A percentile compares a stretch with the other conserved stretches of the same genome.
These are phyloP conservation scores for Rhododendron molle DNA, from an alignment of 148 eudicot genomes.

Conservation along the genomic window DNA sequence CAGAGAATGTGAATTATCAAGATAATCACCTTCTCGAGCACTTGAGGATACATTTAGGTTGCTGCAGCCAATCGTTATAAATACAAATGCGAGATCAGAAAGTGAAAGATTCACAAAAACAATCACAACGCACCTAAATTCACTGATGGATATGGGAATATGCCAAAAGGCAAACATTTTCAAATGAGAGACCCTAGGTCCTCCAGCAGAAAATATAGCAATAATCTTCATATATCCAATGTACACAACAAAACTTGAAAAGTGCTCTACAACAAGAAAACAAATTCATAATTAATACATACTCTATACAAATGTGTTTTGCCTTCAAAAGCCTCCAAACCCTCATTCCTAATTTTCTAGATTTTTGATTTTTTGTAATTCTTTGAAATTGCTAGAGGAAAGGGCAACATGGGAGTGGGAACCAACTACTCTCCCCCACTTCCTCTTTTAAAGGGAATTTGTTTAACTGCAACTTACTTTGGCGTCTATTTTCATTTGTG, in stretches of 20 bases:
- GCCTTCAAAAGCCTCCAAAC: no score
- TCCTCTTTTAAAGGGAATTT: no score
- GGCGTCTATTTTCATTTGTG: no score
- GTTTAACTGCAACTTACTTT: no score
- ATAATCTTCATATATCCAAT: neutral
- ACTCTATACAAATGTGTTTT: neutral
- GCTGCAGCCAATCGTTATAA: constrained; percentile 32
- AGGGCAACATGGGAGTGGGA: no score
- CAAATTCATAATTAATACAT: neutral
- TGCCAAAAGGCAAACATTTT: neutral
- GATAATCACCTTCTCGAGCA: constrained; percentile 24
- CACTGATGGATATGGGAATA: neutral
- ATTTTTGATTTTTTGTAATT: no score
- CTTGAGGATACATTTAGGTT: constrained; percentile 27
- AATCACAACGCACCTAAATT: neutral
- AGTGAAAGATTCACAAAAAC: neutral
- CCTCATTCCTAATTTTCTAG: no score
- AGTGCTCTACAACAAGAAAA: neutral
- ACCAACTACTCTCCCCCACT: no score
- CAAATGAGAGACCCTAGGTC: neutral
- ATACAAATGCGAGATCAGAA: constrained; percentile 3
- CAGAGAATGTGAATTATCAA: constrained; percentile 25
- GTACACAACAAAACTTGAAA: neutral
- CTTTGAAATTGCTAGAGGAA: no score
- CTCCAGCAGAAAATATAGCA: neutral